Conservation (phyloP, 768 basidiomycete genomes). For the Paxillus rubicundulus region DNA sequence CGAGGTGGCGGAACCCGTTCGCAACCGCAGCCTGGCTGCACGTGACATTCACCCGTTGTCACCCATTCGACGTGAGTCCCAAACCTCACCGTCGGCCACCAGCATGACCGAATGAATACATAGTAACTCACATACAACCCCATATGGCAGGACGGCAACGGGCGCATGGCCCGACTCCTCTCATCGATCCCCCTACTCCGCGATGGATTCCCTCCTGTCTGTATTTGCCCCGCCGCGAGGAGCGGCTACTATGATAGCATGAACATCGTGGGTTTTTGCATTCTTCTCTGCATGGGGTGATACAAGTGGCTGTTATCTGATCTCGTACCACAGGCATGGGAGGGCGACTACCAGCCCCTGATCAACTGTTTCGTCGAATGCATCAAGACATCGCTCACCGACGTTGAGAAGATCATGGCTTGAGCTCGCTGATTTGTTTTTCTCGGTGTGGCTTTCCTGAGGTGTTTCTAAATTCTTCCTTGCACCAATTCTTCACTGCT, state of each 20-base stretch:
- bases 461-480: no score
- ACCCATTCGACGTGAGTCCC: constrained; percentile 33
- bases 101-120: no score
- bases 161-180: constrained; percentile 33
- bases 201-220: constrained; percentile 32
- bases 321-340: constrained; percentile 25
- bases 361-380: constrained; percentile 32
- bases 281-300: background rate
- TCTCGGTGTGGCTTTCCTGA: background rate
- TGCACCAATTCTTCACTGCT: no score
- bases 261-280: constrained; percentile 25
- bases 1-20: constrained; percentile 37
- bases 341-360: constrained; percentile 33
- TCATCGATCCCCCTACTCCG: constrained; percentile 36
- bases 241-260: constrained; percentile 30
- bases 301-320: no score
- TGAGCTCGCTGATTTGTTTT: constrained; percentile 4
- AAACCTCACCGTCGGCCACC: no score
- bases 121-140: background rate
- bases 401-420: constrained; percentile 32
- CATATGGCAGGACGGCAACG: constrained; percentile 31
- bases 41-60: constrained; percentile 33
- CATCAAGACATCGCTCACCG: constrained; percentile 21
- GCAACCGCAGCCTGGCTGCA: constrained; percentile 37
- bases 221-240: constrained; percentile 24